Percentiles rank a stretch among this genome's conserved stretches.
Evolutionary conservation across 2,329 filamentous ascomycete genomes (phyloP).

Genomic region (Trichophyton simii): DNA sequence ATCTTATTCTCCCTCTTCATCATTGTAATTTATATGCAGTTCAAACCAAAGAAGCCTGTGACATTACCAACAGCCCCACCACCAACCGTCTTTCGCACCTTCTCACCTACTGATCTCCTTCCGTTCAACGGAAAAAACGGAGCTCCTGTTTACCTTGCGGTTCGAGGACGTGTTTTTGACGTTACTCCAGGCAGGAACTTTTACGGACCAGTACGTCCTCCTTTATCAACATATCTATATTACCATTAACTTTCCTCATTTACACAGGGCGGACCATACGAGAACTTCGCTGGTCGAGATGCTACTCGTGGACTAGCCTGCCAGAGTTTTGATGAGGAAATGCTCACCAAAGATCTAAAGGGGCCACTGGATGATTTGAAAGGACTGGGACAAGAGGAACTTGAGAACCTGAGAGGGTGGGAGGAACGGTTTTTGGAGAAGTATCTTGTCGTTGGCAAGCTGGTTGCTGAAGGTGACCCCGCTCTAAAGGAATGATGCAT

Average conservation of each 20-base stretch:
- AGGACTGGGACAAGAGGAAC: slow-evolving; percentile 59
- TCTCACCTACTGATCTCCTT: slow-evolving; percentile 70
- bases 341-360: slow-evolving; percentile 84
- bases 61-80: slow-evolving; percentile 42
- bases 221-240: neutral
- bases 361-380: slow-evolving; percentile 66
- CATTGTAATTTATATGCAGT: slow-evolving; percentile 46
- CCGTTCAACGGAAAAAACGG: slow-evolving; percentile 68
- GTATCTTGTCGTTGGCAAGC: slow-evolving; percentile 82
- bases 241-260: neutral
- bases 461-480: slow-evolving; percentile 54
- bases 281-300: slow-evolving; percentile 90
- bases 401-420: slow-evolving; percentile 79
- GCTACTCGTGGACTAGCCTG: slow-evolving; percentile 76
- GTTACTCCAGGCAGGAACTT: slow-evolving; percentile 79
- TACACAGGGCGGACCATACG: slow-evolving; percentile 65
- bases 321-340: slow-evolving; percentile 86
- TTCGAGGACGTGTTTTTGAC: slow-evolving; percentile 83
- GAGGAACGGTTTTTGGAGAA: slow-evolving; percentile 88
- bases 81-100: slow-evolving; percentile 76
- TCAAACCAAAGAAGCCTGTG: slow-evolving; percentile 42
- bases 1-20: slow-evolving; percentile 47
- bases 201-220: slow-evolving; percentile 57
- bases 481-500: slow-evolving; percentile 18
- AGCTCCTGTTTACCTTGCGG: slow-evolving; percentile 74